These are phyloP conservation scores for Starmerella roubikii DNA, from an alignment of 805 yeast species.

Conservation along the genomic window DNA sequence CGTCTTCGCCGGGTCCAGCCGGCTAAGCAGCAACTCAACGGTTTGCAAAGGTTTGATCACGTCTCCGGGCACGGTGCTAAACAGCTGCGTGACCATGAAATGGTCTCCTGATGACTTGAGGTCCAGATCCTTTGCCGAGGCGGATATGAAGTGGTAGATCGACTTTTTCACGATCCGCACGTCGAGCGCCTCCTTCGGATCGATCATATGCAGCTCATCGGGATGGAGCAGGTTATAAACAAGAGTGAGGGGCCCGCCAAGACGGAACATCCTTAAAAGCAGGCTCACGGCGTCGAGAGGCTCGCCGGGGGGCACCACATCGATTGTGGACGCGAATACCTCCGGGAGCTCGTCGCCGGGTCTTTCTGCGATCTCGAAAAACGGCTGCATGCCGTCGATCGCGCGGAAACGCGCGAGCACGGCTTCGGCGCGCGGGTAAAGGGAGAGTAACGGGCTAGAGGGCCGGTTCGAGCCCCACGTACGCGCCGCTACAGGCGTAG, in stretches of 20 bases:
- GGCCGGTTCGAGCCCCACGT: constrained; percentile 19
- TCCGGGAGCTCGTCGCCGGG: constrained; percentile 16
- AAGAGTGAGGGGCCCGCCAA: constrained; percentile 83
- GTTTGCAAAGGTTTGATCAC: constrained; percentile 62
- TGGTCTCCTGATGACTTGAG: constrained; percentile 58
- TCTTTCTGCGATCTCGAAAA: constrained; percentile 42
- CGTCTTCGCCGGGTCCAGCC: constrained; percentile 23
- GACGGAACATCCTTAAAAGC: constrained; percentile 74
- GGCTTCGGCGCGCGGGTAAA: constrained; percentile 51
- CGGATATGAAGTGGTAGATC: constrained; percentile 77
- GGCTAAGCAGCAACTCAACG: constrained; percentile 48
- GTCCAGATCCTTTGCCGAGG: constrained; percentile 52
- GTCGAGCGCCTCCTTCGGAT: constrained; percentile 64
- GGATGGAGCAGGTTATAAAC: constrained; percentile 50
- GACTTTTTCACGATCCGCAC: constrained; percentile 73
- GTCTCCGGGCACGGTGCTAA: constrained; percentile 67
- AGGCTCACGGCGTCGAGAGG: constrained; percentile 84
- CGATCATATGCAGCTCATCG: constrained; percentile 34
- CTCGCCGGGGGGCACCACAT: constrained; percentile 45
- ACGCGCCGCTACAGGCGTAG: constrained; percentile 18
- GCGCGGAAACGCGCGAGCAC: constrained; percentile 42
- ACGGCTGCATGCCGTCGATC: constrained; percentile 53
- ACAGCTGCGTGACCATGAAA: constrained; percentile 82
- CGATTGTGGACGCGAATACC: constrained; percentile 30
- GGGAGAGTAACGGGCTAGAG: constrained; percentile 41